Evolutionary conservation across 2,329 filamentous ascomycete genomes (phyloP).

Genomic region (Epichloe gansuensis): DNA sequence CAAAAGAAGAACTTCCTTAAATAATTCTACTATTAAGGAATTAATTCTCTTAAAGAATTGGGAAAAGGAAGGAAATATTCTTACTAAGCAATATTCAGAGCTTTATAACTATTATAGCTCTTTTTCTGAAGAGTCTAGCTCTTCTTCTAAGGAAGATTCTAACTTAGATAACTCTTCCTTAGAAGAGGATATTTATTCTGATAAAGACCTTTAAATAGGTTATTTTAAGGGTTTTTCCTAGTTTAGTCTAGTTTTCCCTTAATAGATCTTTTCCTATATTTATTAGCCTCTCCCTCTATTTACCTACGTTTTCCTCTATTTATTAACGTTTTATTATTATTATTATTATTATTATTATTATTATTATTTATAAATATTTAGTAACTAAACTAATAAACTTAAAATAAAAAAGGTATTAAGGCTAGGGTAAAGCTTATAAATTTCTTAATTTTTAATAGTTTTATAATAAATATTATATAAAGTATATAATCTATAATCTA

Average conservation of each 20-base stretch:
- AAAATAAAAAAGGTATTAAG: no score
- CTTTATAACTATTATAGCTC: background rate
- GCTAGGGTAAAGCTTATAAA: no score
- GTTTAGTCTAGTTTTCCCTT: background rate
- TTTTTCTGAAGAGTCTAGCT: background rate
- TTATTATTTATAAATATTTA: background rate
- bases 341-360: no score
- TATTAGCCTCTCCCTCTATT: background rate
- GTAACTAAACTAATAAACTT: no score
- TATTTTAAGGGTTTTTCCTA: background rate
- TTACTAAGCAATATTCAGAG: background rate
- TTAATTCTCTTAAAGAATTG: background rate
- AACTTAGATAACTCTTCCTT: background rate
- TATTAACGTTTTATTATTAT: no score
- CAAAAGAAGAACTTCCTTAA: background rate
- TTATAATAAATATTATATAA: no score
- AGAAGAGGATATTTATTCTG: background rate
- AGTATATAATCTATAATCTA: no score
- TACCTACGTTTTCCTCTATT: no score
- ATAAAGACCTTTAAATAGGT: background rate
- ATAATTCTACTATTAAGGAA: background rate
- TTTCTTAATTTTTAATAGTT: no score
- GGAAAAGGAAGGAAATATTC: background rate
- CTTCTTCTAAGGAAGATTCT: no score
- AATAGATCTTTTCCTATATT: background rate